phyloP scores from a whole-genome alignment of 495 filamentous ascomycete species.

The Trichoderma gamsii region DNA sequence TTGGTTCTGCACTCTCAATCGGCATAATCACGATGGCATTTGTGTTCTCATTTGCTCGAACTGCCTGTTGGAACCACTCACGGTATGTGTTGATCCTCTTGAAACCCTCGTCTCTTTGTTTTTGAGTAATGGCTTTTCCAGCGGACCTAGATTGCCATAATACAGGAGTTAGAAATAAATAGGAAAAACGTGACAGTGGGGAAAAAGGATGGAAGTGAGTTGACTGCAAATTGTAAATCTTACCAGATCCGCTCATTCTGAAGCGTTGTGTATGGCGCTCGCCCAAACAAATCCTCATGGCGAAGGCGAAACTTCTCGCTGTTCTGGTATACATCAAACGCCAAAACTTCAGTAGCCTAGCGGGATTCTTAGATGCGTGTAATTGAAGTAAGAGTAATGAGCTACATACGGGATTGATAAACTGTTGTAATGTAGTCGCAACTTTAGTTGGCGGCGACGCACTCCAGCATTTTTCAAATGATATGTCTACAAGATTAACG shows the following conservation, averaged over 20 bases:
- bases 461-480: background rate
- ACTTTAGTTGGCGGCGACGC: background rate
- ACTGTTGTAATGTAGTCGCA: background rate
- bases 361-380: background rate
- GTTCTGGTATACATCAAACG: background rate
- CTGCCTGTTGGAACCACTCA: background rate
- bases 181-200: too few species aligned
- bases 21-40: background rate
- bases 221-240: background rate
- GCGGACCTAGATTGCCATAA: background rate
- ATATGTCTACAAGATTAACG: background rate
- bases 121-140: background rate
- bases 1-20: background rate
- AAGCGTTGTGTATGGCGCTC: background rate
- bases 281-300: background rate
- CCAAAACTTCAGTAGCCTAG: background rate
- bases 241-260: background rate
- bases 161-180: background rate
- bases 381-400: background rate
- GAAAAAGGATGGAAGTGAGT: too few species aligned
- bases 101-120: background rate
- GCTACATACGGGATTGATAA: background rate
- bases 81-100: background rate
- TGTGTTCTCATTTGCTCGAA: background rate
- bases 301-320: background rate